Base-by-base conservation (phyloP, 2,329 filamentous ascomycete genomes). In the Stemphylium lycopersici region DNA sequence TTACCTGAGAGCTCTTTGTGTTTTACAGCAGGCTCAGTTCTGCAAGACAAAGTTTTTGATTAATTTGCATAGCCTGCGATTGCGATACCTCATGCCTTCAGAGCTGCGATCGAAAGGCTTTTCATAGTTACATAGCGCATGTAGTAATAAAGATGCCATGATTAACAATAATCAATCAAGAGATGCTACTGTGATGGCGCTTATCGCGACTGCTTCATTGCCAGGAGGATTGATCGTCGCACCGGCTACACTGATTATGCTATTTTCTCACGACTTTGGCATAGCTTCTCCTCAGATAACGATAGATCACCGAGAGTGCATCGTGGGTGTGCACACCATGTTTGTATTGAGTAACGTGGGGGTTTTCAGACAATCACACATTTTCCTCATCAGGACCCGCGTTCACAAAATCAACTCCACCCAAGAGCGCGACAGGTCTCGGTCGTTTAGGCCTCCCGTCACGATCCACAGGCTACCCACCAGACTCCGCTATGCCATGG, bases 61-160 rank as follows among this genome's bases (percentile, higher is more conserved):
- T 52, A 32, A 13, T 22, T 40, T 61, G 61, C 59, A 66, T 66
- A 52, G 65, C 46, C 48, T 63, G 62, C 56, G 57, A 64, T 62
- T 57, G 59, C 56, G 60, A 66, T 62, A 64, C 61, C 63, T 62
- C 31, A 51, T 52, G 63, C 42, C 53, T 48, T 47, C 12, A 54
- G 15, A 55, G 55, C 48, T 46, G 38, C 33, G 53, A 62, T 54
- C 34, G 56, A 38, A 55, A 59, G 36, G 53, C 48, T 56, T 58
- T 53, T 46, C 32, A 51, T 55, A 50, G 40, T 52, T 52, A 41
- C 6, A 52, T 16, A 37, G 18, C 33, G 12, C 37, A 51, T 31
- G 48, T 56, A 62, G 53, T 62, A 55, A 54, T 59, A 5, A 36
- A 56, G 29, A 59, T 36, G 55, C 32, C 41, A 54, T 13, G 16